Base-by-base conservation (phyloP, 2,329 filamentous ascomycete species). In the Fusarium tanahbumbuense region DNA sequence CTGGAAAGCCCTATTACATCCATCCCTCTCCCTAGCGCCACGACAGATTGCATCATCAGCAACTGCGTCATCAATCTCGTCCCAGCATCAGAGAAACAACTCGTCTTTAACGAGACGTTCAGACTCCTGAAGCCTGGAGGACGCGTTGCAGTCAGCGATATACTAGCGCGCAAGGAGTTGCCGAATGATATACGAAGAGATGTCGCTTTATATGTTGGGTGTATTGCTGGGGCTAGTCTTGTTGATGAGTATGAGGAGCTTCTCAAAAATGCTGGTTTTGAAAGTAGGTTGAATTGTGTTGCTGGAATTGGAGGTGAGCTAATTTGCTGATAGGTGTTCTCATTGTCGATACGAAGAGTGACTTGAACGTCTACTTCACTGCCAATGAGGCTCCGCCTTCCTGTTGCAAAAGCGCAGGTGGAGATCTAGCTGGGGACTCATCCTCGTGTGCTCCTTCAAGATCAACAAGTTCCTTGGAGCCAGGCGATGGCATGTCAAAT, bases 31-130 rank as follows among this genome's bases (percentile, higher is more conserved):
- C 2, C 16, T 2, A 23, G 32, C 1, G 8, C 1, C 3, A 23
- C 37, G 0, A 46, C 47, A 4, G 60, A 65, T 18, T 65, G 63
- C 3, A 83, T 91, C 60, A 88, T 90, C 67, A 87, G 84, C 67
- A 91, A 91, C 77, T 91, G 88, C 63, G 87, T 89, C 27, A 78
- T 90, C 63, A 90, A 89, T 68, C 84, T 89, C 1, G 85, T 89
- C 2, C 87, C 86, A 0, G 74, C 78, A 11, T 60, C 65, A 0
- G 85, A 90, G 12, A 90, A 89, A 73, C 81, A 78, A 8, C 64
- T 37, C 0, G 87, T 84, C 0, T 91, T 91, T 65, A 71, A 77
- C 0, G 88, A 91, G 75, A 89, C 90, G 72, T 81, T 81, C 60
- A 83, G 89, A 2, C 67, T 91, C 1, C 79, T 91, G 3, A 88